Base-by-base conservation (phyloP, 2,329 filamentous ascomycete genomes). In the Cytospora schulzeri region DNA sequence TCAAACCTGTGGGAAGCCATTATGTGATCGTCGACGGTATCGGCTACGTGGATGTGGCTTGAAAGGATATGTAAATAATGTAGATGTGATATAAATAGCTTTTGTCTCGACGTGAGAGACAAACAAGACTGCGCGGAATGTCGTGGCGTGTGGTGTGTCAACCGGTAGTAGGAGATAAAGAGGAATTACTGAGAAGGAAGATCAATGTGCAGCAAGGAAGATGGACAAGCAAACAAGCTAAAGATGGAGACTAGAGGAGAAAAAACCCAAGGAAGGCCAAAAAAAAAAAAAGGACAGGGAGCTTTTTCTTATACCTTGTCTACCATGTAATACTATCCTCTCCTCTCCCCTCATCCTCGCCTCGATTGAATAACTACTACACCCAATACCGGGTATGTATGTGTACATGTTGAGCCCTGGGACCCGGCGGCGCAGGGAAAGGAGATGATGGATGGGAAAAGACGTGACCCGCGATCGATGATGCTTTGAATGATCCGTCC, bases 1-100 rank as follows among this genome's bases (percentile, higher is more conserved):
- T 68, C 67, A 45, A 48, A 48, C n/a, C 41, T 48, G 41, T 48
- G 41, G n/a, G 41, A 48, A 48, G 41, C 41, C 41, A 48, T 48
- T 11, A 19, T 45, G 38, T 19, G 38, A 17, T 15, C 9, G 29
- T 31, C 9, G 29, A 15, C 5, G 1, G 35, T 9, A 17, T 38
- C n/a, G 14, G 17, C 35, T 17, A 31, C 9, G 29, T 31, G 35
- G 38, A 17, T 19, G 38, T 8, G 38, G n/a, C n/a, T n/a, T n/a
- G n/a, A n/a, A n/a, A n/a, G n/a, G n/a, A 45, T 45, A 35, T 35
- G 12, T 7, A 35, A 7, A 17, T 4, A n/a, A n/a, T 45, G 19
- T 45, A 31, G 4, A 31, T 31, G 29, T 31, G n/a, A 31, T 31
- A 31, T 31, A 31, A 5, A 31, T 31, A 9, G 29, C 5, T 31